Evolutionary conservation across 352 stramenopile genomes (phyloP).

Genomic region (Pythium grandisporangium): DNA sequence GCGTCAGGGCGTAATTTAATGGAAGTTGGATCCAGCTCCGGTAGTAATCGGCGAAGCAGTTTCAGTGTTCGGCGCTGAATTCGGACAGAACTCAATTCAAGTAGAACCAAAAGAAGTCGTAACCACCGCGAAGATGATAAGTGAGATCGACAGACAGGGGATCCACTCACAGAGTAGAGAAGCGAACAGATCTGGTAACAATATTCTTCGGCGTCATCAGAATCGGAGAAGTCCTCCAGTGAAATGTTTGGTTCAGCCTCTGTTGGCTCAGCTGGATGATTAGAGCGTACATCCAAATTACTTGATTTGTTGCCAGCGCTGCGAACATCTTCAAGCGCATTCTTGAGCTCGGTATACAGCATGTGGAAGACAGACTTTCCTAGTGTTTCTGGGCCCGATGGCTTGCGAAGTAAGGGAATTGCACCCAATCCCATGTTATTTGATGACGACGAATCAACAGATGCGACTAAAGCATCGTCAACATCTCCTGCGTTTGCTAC

Average conservation of each 20-base stretch:
- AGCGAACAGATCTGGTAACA: slow-evolving; percentile 87
- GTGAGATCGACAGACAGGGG: slow-evolving; percentile 68
- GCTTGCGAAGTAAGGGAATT: slow-evolving; percentile 75
- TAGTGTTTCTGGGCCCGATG: slow-evolving; percentile 78
- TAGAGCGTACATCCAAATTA: not conserved
- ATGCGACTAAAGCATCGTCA: slow-evolving; percentile 40
- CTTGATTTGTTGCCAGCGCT: slow-evolving; percentile 10
- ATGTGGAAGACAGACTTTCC: slow-evolving; percentile 89
- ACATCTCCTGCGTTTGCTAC: slow-evolving; percentile 71
- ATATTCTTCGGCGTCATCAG: slow-evolving; percentile 73
- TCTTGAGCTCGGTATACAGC: slow-evolving; percentile 86
- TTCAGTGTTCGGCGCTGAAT: slow-evolving; percentile 82
- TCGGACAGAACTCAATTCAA: slow-evolving; percentile 57
- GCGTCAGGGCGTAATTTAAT: slow-evolving; percentile 61
- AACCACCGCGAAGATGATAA: slow-evolving; percentile 81
- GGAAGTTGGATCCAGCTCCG: slow-evolving; percentile 49
- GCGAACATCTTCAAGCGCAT: slow-evolving; percentile 68
- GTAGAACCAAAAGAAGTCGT: slow-evolving; percentile 66
- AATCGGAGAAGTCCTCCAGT: slow-evolving; percentile 10
- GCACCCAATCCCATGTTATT: slow-evolving; percentile 41
- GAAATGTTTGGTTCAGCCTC: slow-evolving; percentile 16
- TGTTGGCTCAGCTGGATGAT: slow-evolving; percentile 11
- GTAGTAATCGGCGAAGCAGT: slow-evolving; percentile 69
- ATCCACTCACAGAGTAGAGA: slow-evolving; percentile 82
- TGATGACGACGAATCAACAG: slow-evolving; percentile 35